Evolutionary conservation across 768 basidiomycete genomes (phyloP).

Genomic region (Hygrophorus russula): DNA sequence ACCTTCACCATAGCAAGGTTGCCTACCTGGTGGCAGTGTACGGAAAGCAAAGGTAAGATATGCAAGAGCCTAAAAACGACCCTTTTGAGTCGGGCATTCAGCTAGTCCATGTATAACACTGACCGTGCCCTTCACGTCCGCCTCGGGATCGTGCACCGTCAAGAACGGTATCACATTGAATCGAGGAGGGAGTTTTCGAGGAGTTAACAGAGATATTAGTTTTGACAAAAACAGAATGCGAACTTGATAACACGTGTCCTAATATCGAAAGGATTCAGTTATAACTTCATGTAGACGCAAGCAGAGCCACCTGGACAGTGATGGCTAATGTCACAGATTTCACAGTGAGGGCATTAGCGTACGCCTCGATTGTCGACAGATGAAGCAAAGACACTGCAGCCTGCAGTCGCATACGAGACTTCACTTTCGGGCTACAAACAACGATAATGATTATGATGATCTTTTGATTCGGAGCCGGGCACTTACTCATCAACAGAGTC

Average conservation of each 20-base stretch:
- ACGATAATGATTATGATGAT: neutral
- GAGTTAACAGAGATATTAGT: slow-evolving; percentile 49
- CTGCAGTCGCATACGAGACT: slow-evolving; percentile 73
- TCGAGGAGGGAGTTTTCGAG: slow-evolving; percentile 51
- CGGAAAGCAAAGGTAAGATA: slow-evolving; percentile 42
- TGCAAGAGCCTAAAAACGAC: slow-evolving; percentile 35
- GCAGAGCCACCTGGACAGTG: slow-evolving; percentile 59
- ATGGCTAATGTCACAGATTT: slow-evolving; percentile 64
- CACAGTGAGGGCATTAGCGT: slow-evolving; percentile 41
- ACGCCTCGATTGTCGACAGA: slow-evolving; percentile 49
- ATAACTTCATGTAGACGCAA: slow-evolving; percentile 1
- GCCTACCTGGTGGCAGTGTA: slow-evolving; percentile 33
- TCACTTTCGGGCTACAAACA: slow-evolving; percentile 39
- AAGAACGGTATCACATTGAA: slow-evolving; percentile 85
- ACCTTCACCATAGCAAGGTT: too few relatives aligned
- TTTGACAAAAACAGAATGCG: slow-evolving; percentile 72
- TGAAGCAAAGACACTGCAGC: slow-evolving; percentile 76
- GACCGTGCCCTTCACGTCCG: slow-evolving; percentile 62
- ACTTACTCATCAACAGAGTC: slow-evolving; percentile 35
- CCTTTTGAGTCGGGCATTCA: neutral
- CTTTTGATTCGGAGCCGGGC: neutral
- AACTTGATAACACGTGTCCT: slow-evolving; percentile 88
- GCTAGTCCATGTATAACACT: slow-evolving; percentile 9
- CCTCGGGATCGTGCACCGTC: slow-evolving; percentile 84
- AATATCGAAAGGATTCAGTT: slow-evolving; percentile 2